phyloP scores from a whole-genome alignment of 176 grass and related monocot genomes.

The Phyllostachys edulis region DNA sequence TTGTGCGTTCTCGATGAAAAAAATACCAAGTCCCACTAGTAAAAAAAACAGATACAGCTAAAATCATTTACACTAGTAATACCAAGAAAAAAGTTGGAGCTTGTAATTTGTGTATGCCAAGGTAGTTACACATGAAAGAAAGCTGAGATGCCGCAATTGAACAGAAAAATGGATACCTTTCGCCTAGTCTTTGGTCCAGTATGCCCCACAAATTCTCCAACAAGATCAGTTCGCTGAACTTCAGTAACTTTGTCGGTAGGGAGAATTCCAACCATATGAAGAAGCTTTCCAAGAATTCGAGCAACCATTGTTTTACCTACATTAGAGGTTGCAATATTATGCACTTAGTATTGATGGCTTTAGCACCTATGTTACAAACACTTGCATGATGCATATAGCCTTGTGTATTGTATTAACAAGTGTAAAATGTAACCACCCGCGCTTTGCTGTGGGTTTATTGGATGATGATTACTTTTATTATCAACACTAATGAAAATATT shows the following conservation, averaged over 20 bases:
- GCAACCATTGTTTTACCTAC: slow-evolving; percentile 99
- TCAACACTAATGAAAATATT: too few relatives aligned
- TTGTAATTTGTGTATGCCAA: slow-evolving; percentile 8
- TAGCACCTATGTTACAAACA: background rate
- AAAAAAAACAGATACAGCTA: background rate
- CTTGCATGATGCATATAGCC: background rate
- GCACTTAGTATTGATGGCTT: background rate
- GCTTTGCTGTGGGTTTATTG: too few relatives aligned
- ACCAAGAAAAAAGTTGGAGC: background rate
- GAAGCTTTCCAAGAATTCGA: slow-evolving; percentile 89
- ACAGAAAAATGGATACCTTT: slow-evolving; percentile 56
- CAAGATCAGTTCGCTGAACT: slow-evolving; percentile 97
- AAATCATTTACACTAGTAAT: background rate
- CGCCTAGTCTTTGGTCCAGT: slow-evolving; percentile 94
- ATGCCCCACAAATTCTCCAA: slow-evolving; percentile 98
- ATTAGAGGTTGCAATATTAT: slow-evolving; percentile 44
- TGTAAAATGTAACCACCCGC: background rate
- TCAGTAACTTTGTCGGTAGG: slow-evolving; percentile 89
- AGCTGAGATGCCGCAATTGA: background rate
- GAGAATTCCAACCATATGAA: slow-evolving; percentile 82
- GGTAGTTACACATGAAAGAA: slow-evolving; percentile 1
- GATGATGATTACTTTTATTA: too few relatives aligned
- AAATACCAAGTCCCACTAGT: background rate
- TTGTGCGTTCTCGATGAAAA: too few relatives aligned
- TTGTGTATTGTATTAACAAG: slow-evolving; percentile 9